phyloP scores from a whole-genome alignment of 2,329 filamentous ascomycete genomes.

The Blastomyces percursus region DNA sequence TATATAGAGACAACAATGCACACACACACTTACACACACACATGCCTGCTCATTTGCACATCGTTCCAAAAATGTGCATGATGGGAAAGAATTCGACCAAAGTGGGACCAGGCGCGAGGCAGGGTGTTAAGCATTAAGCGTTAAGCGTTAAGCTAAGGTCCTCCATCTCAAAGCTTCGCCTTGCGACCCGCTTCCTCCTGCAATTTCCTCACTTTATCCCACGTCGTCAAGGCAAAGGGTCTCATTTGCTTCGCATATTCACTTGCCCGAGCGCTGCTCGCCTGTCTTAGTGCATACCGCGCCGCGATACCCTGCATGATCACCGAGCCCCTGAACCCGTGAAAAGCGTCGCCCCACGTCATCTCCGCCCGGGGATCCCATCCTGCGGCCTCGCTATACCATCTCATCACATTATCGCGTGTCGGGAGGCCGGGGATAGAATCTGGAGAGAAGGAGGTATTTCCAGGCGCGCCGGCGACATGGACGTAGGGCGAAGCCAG shows the following conservation, averaged over 20 bases:
- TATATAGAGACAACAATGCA: background rate
- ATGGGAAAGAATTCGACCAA: background rate
- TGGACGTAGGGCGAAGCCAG: slow-evolving; percentile 41
- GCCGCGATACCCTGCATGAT: slow-evolving; percentile 89
- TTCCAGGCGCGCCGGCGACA: slow-evolving; percentile 27
- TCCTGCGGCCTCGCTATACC: slow-evolving; percentile 58
- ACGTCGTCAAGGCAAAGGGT: slow-evolving; percentile 67
- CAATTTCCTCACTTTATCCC: slow-evolving; percentile 54
- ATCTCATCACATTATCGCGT: slow-evolving; percentile 47
- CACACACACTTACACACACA: background rate
- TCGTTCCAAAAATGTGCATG: background rate
- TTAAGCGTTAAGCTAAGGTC: background rate
- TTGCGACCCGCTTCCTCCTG: slow-evolving; percentile 28
- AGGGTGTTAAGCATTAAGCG: background rate
- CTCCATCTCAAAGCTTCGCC: slow-evolving; percentile 36
- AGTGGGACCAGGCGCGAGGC: no score
- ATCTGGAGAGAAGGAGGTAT: slow-evolving; percentile 48
- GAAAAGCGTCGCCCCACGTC: slow-evolving; percentile 55
- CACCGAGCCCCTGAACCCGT: slow-evolving; percentile 47
- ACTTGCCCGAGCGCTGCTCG: slow-evolving; percentile 72
- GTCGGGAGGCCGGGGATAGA: slow-evolving; percentile 56
- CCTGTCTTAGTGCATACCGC: slow-evolving; percentile 71
- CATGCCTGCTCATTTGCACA: background rate
- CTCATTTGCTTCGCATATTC: slow-evolving; percentile 58
- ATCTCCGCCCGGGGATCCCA: slow-evolving; percentile 55